Percentiles rank a stretch among this genome's conserved stretches.
These are phyloP conservation scores for Harringtonia aguacate DNA, from an alignment of 2,329 filamentous ascomycete genomes.

Conservation along the genomic window DNA sequence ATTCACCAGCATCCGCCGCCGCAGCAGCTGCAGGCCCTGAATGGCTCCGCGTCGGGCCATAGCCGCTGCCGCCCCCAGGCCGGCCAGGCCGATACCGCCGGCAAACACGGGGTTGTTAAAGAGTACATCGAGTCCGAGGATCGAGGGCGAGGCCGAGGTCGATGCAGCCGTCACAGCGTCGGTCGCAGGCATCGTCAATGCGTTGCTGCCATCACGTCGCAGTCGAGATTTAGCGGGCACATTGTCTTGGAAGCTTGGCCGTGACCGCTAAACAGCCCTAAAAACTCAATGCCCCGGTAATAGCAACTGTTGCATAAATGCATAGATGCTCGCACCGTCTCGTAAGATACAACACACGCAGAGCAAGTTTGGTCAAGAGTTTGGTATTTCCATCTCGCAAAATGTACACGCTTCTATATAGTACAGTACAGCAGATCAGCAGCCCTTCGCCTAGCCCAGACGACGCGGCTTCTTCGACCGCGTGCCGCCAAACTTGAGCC, in stretches of 20 bases:
- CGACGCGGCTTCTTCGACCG: slow-evolving; percentile 77
- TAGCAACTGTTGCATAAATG: too few species aligned
- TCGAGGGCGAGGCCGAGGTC: not conserved
- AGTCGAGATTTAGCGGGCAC: too few species aligned
- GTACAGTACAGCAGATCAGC: not conserved
- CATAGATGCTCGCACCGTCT: not conserved
- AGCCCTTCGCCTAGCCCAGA: slow-evolving; percentile 52
- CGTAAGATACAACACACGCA: not conserved
- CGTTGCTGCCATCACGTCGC: too few species aligned
- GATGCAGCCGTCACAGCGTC: slow-evolving; percentile 1
- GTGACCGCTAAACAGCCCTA: too few species aligned
- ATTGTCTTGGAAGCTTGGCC: too few species aligned
- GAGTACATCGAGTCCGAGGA: slow-evolving; percentile 37
- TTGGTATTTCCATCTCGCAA: too few species aligned
- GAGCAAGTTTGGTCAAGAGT: too few species aligned
- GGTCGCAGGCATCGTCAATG: not conserved
- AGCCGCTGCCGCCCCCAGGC: slow-evolving; percentile 70
- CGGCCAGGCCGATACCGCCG: slow-evolving; percentile 81
- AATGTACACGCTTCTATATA: too few species aligned
- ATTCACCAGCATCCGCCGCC: slow-evolving; percentile 81
- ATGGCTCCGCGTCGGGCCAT: slow-evolving; percentile 71
- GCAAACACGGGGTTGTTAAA: slow-evolving; percentile 55
- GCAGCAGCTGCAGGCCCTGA: slow-evolving; percentile 60
- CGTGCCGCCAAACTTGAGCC: slow-evolving; percentile 90
- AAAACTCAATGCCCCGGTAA: too few species aligned